Evolutionary conservation across 495 filamentous ascomycete species (phyloP), one percentile per base, ranked within the genome.

Genomic region (Penicillium verhagenii): DNA sequence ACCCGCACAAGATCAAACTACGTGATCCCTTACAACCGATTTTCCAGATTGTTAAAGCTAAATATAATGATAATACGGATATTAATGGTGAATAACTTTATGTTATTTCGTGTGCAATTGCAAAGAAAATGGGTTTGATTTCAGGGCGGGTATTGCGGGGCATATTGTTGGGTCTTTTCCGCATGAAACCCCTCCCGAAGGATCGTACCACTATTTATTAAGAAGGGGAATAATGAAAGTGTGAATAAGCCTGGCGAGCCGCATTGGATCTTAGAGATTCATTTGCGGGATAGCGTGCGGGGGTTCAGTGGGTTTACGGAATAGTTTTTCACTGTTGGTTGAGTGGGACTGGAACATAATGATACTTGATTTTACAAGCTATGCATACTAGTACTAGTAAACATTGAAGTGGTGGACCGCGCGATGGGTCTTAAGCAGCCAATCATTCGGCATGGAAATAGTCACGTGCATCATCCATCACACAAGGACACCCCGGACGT

Each of bases 241-340:
- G 79, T 79, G 72, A 69, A 52, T 42, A 29, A 25, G 6, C 49
- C 56, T 9, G 74, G 71, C 16, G 65, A 65, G 49, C 51, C 73
- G 42, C 77, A 79, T 66, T 81, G 77, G 75, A 79, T 80, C 57
- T 47, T 79, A 60, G 75, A 81, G 58, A 75, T 81, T 53, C 75
- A 81, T 63, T 69, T 80, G 16, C 70, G 69, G 29, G 72, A 81
- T 57, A 60, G 47, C 0, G 68, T 33, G 6, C 62, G 55, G n/a
- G 50, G 65, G 9, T 68, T 72, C 50, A 72, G 66, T 4, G 77
- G 60, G 11, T 80, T 79, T 50, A 68, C 56, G 42, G 76, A 80
- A 57, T 66, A 79, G 52, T 66, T 80, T 19, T 59, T 80, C 55
- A 78, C 74, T 0, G 64, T 77, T 40, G 63, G 53, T 42, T 61